These are phyloP conservation scores for Stephania cephalantha DNA, from an alignment of 164 flowering plant species.

Conservation along the genomic window DNA sequence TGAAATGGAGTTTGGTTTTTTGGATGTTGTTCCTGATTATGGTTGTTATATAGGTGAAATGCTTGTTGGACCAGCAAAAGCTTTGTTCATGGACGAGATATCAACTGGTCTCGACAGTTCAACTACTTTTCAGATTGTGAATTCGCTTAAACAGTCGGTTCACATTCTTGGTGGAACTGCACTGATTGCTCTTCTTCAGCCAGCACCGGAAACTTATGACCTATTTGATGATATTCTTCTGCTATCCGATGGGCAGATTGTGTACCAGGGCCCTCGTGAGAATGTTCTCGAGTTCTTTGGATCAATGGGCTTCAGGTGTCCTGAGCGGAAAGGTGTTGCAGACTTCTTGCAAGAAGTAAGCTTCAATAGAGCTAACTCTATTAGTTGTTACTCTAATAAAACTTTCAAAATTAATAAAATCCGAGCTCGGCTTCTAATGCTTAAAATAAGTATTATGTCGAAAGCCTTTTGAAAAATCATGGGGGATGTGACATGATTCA, in stretches of 20 bases:
- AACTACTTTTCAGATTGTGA: slow-evolving; percentile 68
- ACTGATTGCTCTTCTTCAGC: slow-evolving; percentile 74
- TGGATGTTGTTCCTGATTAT: not conserved
- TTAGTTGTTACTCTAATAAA: not conserved
- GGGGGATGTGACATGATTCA: not conserved
- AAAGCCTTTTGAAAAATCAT: not conserved
- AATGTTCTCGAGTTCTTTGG: slow-evolving; percentile 12
- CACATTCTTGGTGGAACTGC: slow-evolving; percentile 61
- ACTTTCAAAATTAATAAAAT: not conserved
- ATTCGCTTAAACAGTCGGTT: slow-evolving; percentile 42
- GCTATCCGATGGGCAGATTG: slow-evolving; percentile 61
- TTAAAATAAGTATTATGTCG: not conserved
- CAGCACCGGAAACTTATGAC: slow-evolving; percentile 76
- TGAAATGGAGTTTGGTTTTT: not conserved
- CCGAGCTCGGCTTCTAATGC: not conserved
- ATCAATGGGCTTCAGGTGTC: slow-evolving; percentile 12
- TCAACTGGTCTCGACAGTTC: slow-evolving; percentile 86
- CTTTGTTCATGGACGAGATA: slow-evolving; percentile 84
- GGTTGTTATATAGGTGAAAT: slow-evolving; percentile 49
- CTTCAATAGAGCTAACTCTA: not conserved
- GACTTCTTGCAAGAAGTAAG: slow-evolving; percentile 22
- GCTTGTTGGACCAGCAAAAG: slow-evolving; percentile 74
- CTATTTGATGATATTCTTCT: slow-evolving; percentile 77
- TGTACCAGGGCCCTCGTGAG: slow-evolving; percentile 38
- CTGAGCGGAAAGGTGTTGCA: slow-evolving; percentile 12